Evolutionary conservation across 768 basidiomycete species (phyloP).

Genomic region (Tulasnella sp.): DNA sequence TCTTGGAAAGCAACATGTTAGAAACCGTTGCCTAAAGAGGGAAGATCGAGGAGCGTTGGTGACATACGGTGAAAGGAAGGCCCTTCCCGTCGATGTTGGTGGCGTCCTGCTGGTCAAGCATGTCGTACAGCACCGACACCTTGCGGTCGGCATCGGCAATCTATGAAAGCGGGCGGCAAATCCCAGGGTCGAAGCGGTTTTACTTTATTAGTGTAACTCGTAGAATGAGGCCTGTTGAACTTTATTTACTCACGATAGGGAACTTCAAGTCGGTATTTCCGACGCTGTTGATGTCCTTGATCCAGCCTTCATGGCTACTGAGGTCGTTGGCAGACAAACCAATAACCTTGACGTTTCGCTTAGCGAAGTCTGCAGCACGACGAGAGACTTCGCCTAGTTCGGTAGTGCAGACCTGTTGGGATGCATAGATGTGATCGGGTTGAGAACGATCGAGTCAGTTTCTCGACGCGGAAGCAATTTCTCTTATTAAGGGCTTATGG

Average conservation of each 20-base stretch:
- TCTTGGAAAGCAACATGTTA: slow-evolving; percentile 42
- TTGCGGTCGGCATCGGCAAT: slow-evolving; percentile 90
- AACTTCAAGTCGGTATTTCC: slow-evolving; percentile 80
- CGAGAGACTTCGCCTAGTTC: slow-evolving; percentile 96
- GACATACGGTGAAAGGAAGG: slow-evolving; percentile 81
- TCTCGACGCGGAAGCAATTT: neutral
- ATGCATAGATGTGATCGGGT: neutral
- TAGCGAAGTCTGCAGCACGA: slow-evolving; percentile 75
- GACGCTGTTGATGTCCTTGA: slow-evolving; percentile 78
- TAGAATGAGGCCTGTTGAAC: neutral
- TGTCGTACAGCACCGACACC: slow-evolving; percentile 80
- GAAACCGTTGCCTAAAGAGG: neutral
- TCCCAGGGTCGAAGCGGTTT: neutral
- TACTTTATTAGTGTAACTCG: neutral
- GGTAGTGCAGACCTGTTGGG: slow-evolving; percentile 73
- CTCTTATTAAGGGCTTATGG: neutral
- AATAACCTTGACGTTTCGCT: slow-evolving; percentile 88
- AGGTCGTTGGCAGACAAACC: slow-evolving; percentile 91
- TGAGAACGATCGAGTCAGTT: slow-evolving; percentile 8
- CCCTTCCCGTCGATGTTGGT: slow-evolving; percentile 85
- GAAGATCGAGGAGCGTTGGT: slow-evolving; percentile 17
- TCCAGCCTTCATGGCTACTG: slow-evolving; percentile 80
- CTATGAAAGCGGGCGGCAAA: slow-evolving; percentile 40
- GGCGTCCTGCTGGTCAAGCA: slow-evolving; percentile 93
- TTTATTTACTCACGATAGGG: slow-evolving; percentile 70